Evolutionary conservation across 225 moss, liverwort and hornwort species (phyloP).

Genomic region (Sphagnum tenellum): DNA sequence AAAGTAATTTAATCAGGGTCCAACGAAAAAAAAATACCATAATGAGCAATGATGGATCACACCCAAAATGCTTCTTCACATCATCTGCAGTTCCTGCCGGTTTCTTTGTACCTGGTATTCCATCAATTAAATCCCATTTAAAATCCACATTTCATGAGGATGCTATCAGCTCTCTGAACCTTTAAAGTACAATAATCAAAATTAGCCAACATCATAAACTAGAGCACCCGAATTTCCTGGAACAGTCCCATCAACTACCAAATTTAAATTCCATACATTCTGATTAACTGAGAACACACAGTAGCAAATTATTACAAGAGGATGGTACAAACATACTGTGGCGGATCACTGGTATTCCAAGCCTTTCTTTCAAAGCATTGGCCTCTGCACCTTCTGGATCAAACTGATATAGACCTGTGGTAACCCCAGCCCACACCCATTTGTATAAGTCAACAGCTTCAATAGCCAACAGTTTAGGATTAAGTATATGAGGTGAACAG

Average conservation of each 20-base stretch:
- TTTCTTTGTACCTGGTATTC: constrained; percentile 62
- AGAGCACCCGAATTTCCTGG: no score
- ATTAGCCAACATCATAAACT: no score
- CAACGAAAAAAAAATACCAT: constrained; percentile 42
- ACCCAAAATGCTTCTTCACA: constrained; percentile 66
- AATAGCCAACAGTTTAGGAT: no score
- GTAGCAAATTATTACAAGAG: no score
- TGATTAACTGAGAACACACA: no score
- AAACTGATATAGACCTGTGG: constrained; percentile 80
- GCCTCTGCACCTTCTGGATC: constrained; percentile 90
- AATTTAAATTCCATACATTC: no score
- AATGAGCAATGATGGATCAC: constrained; percentile 68
- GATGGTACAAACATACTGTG: constrained; percentile 40
- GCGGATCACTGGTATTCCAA: constrained; percentile 77
- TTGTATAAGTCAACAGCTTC: background rate
- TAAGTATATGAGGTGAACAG: no score
- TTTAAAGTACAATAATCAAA: no score
- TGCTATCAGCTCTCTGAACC: no score
- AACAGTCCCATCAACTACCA: no score
- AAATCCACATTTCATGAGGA: background rate
- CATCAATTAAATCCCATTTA: background rate
- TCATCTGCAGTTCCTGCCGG: constrained; percentile 84
- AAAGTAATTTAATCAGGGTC: no score
- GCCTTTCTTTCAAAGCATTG: constrained; percentile 58
- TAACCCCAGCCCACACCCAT: constrained; percentile 3